Evolutionary conservation across 371 early-diverging fungal species (phyloP).

Genomic region (Syncephalastrum racemosum): DNA sequence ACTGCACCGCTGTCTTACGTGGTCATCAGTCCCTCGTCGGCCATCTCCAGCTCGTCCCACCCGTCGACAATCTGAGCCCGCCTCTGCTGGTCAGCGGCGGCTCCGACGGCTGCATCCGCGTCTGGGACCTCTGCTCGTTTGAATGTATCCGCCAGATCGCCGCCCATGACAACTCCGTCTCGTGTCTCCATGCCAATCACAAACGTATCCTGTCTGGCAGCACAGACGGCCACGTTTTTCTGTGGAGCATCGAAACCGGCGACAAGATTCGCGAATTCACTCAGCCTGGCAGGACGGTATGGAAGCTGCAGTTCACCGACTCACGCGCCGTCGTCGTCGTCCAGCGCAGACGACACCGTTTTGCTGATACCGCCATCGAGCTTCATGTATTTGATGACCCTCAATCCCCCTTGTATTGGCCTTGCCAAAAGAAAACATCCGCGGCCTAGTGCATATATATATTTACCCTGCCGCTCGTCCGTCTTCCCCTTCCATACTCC

Average conservation of each 20-base stretch:
- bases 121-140: conserved; percentile 76
- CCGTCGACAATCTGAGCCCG: conserved; percentile 44
- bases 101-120: conserved; percentile 80
- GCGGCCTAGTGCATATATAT: conserved; percentile 1
- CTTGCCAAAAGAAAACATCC: background rate
- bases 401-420: background rate
- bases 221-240: conserved; percentile 80
- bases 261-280: conserved; percentile 66
- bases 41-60: conserved; percentile 50
- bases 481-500: background rate
- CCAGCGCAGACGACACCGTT: conserved; percentile 23
- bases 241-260: conserved; percentile 80
- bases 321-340: conserved; percentile 59
- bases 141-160: conserved; percentile 66
- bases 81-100: conserved; percentile 76
- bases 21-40: conserved; percentile 88
- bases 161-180: conserved; percentile 81
- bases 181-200: conserved; percentile 79
- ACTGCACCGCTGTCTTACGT: conserved; percentile 52
- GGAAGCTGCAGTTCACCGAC: conserved; percentile 57
- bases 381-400: conserved; percentile 40
- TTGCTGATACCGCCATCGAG: conserved; percentile 33
- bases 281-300: conserved; percentile 53
- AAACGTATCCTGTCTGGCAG: conserved; percentile 79
- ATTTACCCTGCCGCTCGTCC: background rate